Evolutionary conservation across 2,329 filamentous ascomycete species (phyloP), one percentile per base, ranked within the genome.

Genomic region (Fusarium xyrophilum): DNA sequence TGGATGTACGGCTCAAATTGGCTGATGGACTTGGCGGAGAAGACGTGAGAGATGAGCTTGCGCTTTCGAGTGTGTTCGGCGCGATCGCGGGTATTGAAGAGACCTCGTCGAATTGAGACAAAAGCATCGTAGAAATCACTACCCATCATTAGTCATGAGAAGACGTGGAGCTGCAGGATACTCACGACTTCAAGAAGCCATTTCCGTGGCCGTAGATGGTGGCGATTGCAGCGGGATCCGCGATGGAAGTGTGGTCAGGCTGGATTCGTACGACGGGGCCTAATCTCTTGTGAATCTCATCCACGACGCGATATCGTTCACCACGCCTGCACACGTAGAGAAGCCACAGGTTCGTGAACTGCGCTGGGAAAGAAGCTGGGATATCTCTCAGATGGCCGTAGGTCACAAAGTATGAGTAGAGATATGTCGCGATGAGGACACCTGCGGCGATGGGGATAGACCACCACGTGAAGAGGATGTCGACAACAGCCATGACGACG

Each of bases 1-100:
- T 92, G 90, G 71, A 97, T 95, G 79, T 95, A 97, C 53, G 93
- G 91, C 81, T 97, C 93, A 76, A 97, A 96, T 76, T 97, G 89
- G 62, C 85, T 85, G 56, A 97, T 86, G 13, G 88, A 92, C 80
- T 95, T 96, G 64, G 90, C 85, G 17, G 89, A 92, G 80, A 97
- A 97, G 33, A 92, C 96, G 78, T 97, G 93, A 3, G 92, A 89
- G 48, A 97, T 88, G 5, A 92, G 90, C 85, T 97, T 97, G 74
- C 93, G 88, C 85, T 97, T 97, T 67, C 93, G 89, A 0, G 90
- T 90, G 78, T 97, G 93, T 75, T 97, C 92, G 1, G 83, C 83
- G 50, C 94, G 87, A 79, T 94, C 88, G 33, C 94, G 86, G 0
- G 93, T 97, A 79, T 96, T 97, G 87, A 97, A 97, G 15, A 97